Conservation (phyloP, 345 rosid genomes). For the Bruguiera sexangula region DNA sequence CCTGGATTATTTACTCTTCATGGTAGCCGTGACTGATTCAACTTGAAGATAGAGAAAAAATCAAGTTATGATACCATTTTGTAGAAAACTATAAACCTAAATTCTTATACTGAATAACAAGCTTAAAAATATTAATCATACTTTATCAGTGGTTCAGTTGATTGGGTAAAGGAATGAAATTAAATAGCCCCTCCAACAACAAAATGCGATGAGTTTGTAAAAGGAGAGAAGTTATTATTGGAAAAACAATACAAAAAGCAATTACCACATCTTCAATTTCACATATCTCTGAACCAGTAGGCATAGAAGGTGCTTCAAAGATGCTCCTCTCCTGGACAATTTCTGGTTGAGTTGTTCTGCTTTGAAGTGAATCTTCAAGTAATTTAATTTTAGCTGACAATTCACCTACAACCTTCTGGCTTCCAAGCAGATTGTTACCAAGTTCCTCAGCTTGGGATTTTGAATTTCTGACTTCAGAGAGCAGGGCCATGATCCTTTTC, state of each 20-base stretch:
- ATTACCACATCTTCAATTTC: slow-evolving; percentile 79
- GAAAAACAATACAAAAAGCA: slow-evolving; percentile 11
- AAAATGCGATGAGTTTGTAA: not conserved
- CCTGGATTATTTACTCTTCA: too few relatives aligned
- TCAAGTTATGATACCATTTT: too few relatives aligned
- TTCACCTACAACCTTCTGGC: slow-evolving; percentile 64
- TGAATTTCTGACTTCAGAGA: slow-evolving; percentile 56
- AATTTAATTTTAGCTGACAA: slow-evolving; percentile 53
- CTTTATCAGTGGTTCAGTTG: too few relatives aligned
- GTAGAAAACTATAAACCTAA: too few relatives aligned
- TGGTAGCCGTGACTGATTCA: too few relatives aligned
- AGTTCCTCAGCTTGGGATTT: slow-evolving; percentile 61
- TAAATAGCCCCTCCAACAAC: not conserved
- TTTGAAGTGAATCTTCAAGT: slow-evolving; percentile 57
- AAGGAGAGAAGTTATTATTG: not conserved
- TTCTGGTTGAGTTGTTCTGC: slow-evolving; percentile 49
- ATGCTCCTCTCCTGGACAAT: slow-evolving; percentile 65
- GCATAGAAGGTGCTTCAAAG: slow-evolving; percentile 54
- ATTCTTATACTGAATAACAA: too few relatives aligned
- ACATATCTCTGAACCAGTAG: slow-evolving; percentile 74
- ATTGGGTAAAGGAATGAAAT: too few relatives aligned
- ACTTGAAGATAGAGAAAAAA: too few relatives aligned
- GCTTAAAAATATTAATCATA: too few relatives aligned
- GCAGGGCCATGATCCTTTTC: slow-evolving; percentile 45
- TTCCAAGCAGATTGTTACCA: slow-evolving; percentile 50